Evolutionary conservation across 2,329 filamentous ascomycete genomes (phyloP), one percentile per base, ranked within the genome.

Genomic region (Paecilomyces sp.): DNA sequence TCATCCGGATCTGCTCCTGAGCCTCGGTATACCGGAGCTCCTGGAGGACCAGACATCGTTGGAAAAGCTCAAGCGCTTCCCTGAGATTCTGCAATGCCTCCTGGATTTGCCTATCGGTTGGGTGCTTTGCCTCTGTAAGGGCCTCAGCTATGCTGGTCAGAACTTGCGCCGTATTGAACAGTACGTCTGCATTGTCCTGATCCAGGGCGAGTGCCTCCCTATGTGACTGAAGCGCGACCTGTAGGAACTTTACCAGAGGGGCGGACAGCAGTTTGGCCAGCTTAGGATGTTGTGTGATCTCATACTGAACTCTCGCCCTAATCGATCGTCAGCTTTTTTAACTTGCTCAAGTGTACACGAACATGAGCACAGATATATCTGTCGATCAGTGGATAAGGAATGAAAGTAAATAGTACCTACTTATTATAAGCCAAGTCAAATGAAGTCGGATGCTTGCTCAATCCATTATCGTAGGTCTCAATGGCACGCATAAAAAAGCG

Each of bases 381-480:
- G 51, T 22, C 31, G 25, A 30, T 55, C 31, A 22, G n/a, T 3
- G 52, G 18, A 36, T n/a, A 50, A 54, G 34, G n/a, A 9, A 25
- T 22, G 51, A 18, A 50, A 11, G 34, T 12, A 50, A 12, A 41
- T 34, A 58, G 9, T 5, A 74, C 81, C 66, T 72, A 87, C 84
- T 89, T 90, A 72, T 91, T 91, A 71, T 91, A 91, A 11, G 88
- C 87, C 36, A 91, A 78, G 73, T 91, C 88, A 72, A 90, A 87
- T 22, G 81, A 85, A 9, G 70, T 68, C 1, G 87, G 85, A 68
- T 85, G 86, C 61, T 79, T 83, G 55, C 76, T 75, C 33, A 91
- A 69, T 12, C 86, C 88, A 57, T 84, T 80, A 62, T 85, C 82
- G 67, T 91, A 91, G 53, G 81, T 79, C 57, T 88, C 82, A 57